These are phyloP conservation scores for Pseudogymnoascus sp. DNA, from an alignment of 2,329 filamentous ascomycete genomes.

Conservation along the genomic window DNA sequence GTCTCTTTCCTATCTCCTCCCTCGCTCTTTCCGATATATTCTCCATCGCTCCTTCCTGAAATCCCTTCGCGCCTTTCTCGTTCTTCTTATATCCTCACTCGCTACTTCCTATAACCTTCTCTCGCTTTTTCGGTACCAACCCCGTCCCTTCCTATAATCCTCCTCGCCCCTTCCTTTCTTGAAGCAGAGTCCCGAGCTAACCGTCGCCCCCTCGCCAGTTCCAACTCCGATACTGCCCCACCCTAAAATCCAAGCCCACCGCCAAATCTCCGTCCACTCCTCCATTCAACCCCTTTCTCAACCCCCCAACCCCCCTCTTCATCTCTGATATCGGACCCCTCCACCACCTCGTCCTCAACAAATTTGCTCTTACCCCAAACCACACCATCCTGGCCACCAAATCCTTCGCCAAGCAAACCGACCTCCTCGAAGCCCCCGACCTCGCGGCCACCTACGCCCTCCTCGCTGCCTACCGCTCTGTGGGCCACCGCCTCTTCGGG, in stretches of 20 bases:
- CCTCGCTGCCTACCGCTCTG: conserved; percentile 44
- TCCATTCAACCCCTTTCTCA: conserved; percentile 56
- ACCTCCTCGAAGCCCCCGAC: conserved; percentile 52
- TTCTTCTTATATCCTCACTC: neutral
- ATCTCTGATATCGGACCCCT: conserved; percentile 44
- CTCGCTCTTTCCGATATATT: neutral
- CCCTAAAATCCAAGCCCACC: conserved; percentile 58
- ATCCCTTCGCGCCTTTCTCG: neutral
- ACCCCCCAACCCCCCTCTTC: conserved; percentile 46
- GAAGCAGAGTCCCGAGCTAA: neutral
- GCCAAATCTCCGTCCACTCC: conserved; percentile 29
- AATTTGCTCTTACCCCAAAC: conserved; percentile 61
- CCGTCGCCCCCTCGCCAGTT: conserved; percentile 41
- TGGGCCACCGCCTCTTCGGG: conserved; percentile 26
- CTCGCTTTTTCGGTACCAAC: neutral
- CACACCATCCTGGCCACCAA: conserved; percentile 66
- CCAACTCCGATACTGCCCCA: conserved; percentile 63
- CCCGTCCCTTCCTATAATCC: neutral
- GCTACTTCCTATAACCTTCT: neutral
- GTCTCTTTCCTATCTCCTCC: no score
- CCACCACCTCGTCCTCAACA: conserved; percentile 64
- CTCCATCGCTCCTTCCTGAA: neutral
- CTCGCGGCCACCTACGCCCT: conserved; percentile 54
- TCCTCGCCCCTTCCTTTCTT: neutral
- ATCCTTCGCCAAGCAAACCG: conserved; percentile 52